Base-by-base conservation (phyloP, 2,329 filamentous ascomycete species). In the Ceratocystis cubensis region DNA sequence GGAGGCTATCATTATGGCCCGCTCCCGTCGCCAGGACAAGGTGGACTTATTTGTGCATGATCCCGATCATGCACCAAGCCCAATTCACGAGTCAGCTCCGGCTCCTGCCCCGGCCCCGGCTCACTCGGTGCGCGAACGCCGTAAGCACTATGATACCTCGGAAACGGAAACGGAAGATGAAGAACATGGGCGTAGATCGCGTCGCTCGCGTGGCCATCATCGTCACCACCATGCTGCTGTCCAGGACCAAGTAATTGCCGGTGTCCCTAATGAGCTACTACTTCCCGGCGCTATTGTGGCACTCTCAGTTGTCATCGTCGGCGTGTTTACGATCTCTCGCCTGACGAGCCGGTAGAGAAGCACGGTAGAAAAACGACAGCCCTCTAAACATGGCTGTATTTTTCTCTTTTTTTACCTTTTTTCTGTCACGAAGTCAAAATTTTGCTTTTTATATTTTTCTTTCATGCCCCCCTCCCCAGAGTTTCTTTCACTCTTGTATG, bases 11-110 rank as follows among this genome's bases (percentile, higher is more conserved):
- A 81, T 87, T 22, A 82, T 97, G 33, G 90, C 93, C 3, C 87
- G 90, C 68, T 86, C 88, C 67, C 82, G 84, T 59, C 85, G 81
- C 71, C 86, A 85, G 59, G 94, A 97, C 71, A 99, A 99, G 81
- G 94, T 99, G 22, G 94, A 99, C 72, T 82, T 99, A 17, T 97
- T 96, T 72, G 92, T 97, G 13, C 94, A 99, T 74, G 89, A 99
- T 72, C 92, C 93, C 0, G 85, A 91, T 69, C 88, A 94, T 77
- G 86, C 93, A n/a, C 89, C 92, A 0, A 82, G 91, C n/a, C 79
- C 85, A 15, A 53, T 61, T 13, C 56, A 59, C 28, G 61, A 64
- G 48, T 45, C 59, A 37, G 20, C 67, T 25, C 61, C 59, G 53
- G 30, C 67, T 25, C 13, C 46, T 53, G 79, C 82, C 1, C 82